Base-by-base conservation (phyloP, 331 rosid species). In the Malus hybrid region DNA sequence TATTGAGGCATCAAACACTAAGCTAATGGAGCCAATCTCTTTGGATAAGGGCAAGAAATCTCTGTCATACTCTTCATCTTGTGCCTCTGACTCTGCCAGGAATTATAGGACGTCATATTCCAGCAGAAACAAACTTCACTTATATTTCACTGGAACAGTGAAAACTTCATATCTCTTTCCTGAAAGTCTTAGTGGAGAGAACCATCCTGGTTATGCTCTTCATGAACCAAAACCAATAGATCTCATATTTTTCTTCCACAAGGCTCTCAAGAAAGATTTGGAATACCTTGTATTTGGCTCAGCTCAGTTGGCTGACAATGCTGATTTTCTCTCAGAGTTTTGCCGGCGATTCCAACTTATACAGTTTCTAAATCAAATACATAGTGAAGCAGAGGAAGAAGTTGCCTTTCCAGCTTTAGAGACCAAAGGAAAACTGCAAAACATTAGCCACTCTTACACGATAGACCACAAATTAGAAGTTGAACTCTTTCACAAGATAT, bases 351-450 rank as follows among this genome's bases (percentile, higher is more conserved):
- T 92, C 84, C 73, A 78, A 48, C 89, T 94, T 78, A 76, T 94
- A 64, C 78, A 61, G 78, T 84, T 84, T 88, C 86, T 94, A 27
- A 85, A 85, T 78, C 97, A 87, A 86, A 86, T 92, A 69, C 99
- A 92, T 74, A 89, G 89, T 48, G 96, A 90, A 70, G 96, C 97
- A 16, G 99, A 94, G 82, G 99, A 94, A 61, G 89, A 90, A 81
- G 84, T 94, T 66, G 99, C 88, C 19, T 94, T 94, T 82, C 99
- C 97, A 61, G 99, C 97, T 22, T 84, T 94, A 84, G 99, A 94
- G 92, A 85, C 87, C 72, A 94, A 77, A 76, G 93, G 92, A 57
- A 81, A 85, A 73, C 78, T 80, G 20, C 81, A 90, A 85, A 94
- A 94, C 83, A 94, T 94, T 64, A 88, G 99, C 86, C 91, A 77